Conservation (phyloP, 2,329 filamentous ascomycete genomes). For the Berkeleyomyces basicola region DNA sequence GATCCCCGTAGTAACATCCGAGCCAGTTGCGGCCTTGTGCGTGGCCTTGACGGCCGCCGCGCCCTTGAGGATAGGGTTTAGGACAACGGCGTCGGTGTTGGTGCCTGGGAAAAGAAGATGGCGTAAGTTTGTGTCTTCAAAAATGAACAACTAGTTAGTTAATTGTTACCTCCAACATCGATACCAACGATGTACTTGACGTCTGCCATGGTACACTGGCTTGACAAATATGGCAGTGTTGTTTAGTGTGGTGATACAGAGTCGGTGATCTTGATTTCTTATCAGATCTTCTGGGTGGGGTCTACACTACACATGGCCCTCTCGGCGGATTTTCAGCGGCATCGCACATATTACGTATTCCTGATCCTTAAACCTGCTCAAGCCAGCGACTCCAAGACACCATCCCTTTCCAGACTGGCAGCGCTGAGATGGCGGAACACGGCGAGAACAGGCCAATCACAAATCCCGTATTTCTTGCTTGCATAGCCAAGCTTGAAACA, state of each 20-base stretch:
- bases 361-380: background rate
- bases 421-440: background rate
- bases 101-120: slow-evolving; percentile 22
- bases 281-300: slow-evolving; percentile 20
- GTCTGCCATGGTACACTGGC: slow-evolving; percentile 9
- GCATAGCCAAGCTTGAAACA: background rate
- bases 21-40: slow-evolving; percentile 32
- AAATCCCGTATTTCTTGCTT: background rate
- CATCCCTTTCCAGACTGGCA: background rate
- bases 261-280: background rate
- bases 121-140: background rate
- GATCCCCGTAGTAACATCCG: slow-evolving; percentile 31
- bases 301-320: background rate
- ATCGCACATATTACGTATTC: background rate
- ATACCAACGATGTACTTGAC: slow-evolving; percentile 22
- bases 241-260: background rate
- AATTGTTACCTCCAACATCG: slow-evolving; percentile 22
- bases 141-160: background rate
- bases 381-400: background rate
- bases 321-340: background rate
- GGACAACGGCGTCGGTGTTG: slow-evolving; percentile 36
- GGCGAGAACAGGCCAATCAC: background rate
- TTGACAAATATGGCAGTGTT: slow-evolving; percentile 1
- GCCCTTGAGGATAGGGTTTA: slow-evolving; percentile 24
- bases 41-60: slow-evolving; percentile 16